Conservation (phyloP, 495 filamentous ascomycete genomes). For the Talaromyces trachyspermus region DNA sequence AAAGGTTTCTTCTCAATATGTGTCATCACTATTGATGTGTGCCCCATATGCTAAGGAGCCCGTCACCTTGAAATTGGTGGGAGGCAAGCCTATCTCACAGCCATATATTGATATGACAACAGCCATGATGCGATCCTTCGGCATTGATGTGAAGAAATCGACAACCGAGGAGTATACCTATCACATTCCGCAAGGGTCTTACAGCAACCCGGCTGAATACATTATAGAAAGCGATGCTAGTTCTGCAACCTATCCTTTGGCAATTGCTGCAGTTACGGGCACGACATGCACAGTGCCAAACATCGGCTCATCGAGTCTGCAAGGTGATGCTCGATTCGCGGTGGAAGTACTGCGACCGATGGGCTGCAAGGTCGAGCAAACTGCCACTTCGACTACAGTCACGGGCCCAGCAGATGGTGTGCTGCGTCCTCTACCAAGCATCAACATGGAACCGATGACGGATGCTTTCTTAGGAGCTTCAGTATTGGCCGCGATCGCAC, state of each 20-base stretch:
- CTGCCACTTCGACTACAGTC: conserved; percentile 80
- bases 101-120: conserved; percentile 99
- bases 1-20: conserved; percentile 94
- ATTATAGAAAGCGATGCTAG: conserved; percentile 95
- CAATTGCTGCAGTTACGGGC: conserved; percentile 89
- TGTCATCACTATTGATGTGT: conserved; percentile 93
- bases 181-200: conserved; percentile 80
- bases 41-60: conserved; percentile 93
- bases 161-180: conserved; percentile 79
- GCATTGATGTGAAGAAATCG: conserved; percentile 69
- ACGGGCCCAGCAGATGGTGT: conserved; percentile 71
- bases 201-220: conserved; percentile 81
- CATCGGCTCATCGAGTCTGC: conserved; percentile 83
- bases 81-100: conserved; percentile 93
- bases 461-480: conserved; percentile 96
- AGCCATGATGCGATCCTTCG: conserved; percentile 94
- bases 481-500: conserved; percentile 87
- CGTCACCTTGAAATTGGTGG: conserved; percentile 81
- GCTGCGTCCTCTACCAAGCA: conserved; percentile 61
- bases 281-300: conserved; percentile 94
- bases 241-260: conserved; percentile 93
- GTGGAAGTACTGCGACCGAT: conserved; percentile 85
- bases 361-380: conserved; percentile 87
- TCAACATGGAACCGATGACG: conserved; percentile 99
- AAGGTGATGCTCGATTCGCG: conserved; percentile 94